Evolutionary conservation across 129 eudicot species (phyloP), one percentile per base, ranked within the genome.

Genomic region (Ambrosia trifida): DNA sequence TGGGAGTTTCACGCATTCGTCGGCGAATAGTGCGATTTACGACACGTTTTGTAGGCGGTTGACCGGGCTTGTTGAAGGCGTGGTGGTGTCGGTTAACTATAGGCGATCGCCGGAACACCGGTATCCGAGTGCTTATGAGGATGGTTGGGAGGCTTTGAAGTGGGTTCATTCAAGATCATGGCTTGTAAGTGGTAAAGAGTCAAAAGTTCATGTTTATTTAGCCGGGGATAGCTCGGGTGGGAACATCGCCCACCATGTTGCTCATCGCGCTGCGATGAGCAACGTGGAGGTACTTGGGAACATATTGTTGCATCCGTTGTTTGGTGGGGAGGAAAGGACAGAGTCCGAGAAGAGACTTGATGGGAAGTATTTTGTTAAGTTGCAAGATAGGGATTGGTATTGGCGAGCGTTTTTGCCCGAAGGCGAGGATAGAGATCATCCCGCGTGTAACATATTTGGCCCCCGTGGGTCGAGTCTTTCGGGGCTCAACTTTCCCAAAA

Each of bases 171-270:
- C 95, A n/a, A 78, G 93, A 65, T 54, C 86, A 1, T 94, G 98
- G 98, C 88, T 94, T 8, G 41, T 56, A 14, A 94, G 98, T 54
- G 95, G 95, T 18, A 78, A 78, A 61, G 86, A 80, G 20, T 56
- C 70, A 0, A 89, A 85, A 36, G 98, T 76, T 19, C 90, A 94
- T 68, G 90, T 87, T 7, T 94, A 87, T 44, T 66, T 94, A 18
- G 90, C 93, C 18, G 98, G 98, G 0, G 98, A 94, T 41, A 94
- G 98, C 64, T 94, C 98, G 4, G 98, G 98, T 41, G 98, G 98
- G 20, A 94, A 94, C 54, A 94, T 94, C 3, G 95, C 87, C 3
- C 98, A 94, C 38, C 95, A 94, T 40, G 98, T 94, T 3, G 95
- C 97, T 2, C 89, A 87, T 3, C 79, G 72, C 70, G 97, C 97